Conservation (phyloP, 2,329 filamentous ascomycete species). For the Bipolaris bicolor region DNA sequence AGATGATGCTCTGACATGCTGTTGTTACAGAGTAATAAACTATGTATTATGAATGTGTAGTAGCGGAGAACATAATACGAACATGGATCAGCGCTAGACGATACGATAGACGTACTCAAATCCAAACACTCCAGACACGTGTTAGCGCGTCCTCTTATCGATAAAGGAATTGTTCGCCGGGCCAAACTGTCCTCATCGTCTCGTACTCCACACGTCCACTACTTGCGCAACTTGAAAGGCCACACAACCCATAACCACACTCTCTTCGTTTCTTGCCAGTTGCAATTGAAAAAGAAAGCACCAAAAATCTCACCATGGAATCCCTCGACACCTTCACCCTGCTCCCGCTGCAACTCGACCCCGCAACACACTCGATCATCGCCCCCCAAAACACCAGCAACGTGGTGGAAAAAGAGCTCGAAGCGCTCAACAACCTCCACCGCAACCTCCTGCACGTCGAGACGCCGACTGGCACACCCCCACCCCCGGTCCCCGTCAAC, state of each 20-base stretch:
- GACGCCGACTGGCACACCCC: constrained; percentile 70
- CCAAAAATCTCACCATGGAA: constrained; percentile 36
- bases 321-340: constrained; percentile 73
- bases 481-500: constrained; percentile 88
- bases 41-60: too few relatives aligned
- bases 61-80: background rate
- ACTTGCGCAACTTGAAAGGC: constrained; percentile 3
- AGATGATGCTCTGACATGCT: background rate
- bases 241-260: background rate
- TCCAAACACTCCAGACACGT: constrained; percentile 11
- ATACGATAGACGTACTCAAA: background rate
- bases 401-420: constrained; percentile 58
- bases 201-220: constrained; percentile 4
- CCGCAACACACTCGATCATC: constrained; percentile 77
- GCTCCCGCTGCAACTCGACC: constrained; percentile 81
- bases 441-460: constrained; percentile 71
- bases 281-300: background rate
- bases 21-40: too few relatives aligned
- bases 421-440: constrained; percentile 79
- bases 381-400: constrained; percentile 48
- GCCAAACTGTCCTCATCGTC: constrained; percentile 33
- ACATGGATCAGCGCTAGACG: background rate
- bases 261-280: background rate
- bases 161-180: constrained; percentile 23
- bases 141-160: constrained; percentile 25